A percentile compares a stretch with the other conserved stretches of the same genome.
Conservation (phyloP, 1,284 basidiomycete species). For the Vanrija humicola region DNA sequence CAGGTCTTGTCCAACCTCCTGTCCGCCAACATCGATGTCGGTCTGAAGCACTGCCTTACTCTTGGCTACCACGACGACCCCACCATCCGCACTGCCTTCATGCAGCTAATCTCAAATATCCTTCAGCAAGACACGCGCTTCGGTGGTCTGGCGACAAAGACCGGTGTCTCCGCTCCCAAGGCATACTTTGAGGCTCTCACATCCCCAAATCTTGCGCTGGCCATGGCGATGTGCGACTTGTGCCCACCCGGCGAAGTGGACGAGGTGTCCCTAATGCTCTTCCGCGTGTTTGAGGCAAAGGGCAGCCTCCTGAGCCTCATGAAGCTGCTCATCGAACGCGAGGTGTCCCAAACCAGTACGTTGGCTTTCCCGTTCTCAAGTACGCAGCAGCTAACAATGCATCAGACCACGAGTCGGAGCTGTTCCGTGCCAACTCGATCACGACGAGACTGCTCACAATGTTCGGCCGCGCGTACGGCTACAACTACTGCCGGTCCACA, state of each 20-base stretch:
- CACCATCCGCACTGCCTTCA: conserved; percentile 72
- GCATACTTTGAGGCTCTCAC: conserved; percentile 31
- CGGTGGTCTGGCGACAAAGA: conserved; percentile 27
- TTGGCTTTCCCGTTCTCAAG: conserved; percentile 48
- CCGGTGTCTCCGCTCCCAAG: conserved; percentile 22
- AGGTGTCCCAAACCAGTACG: conserved; percentile 66
- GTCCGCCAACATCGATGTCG: conserved; percentile 79
- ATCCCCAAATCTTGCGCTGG: conserved; percentile 53
- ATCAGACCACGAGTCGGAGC: conserved; percentile 60
- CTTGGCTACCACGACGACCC: conserved; percentile 74
- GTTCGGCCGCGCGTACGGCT: conserved; percentile 81
- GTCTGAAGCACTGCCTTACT: conserved; percentile 79
- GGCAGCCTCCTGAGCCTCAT: conserved; percentile 65
- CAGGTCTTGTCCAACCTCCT: conserved; percentile 77
- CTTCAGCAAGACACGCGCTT: conserved; percentile 66
- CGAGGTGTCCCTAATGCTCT: conserved; percentile 71
- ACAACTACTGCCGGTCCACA: conserved; percentile 75
- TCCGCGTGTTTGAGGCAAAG: conserved; percentile 79
- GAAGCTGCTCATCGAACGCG: conserved; percentile 77
- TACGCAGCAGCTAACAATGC: conserved; percentile 29
- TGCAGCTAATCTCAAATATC: conserved; percentile 81
- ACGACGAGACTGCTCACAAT: conserved; percentile 77
- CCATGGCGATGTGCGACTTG: conserved; percentile 77
- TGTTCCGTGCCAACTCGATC: conserved; percentile 82
- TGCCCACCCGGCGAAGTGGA: conserved; percentile 75